phyloP scores from a whole-genome alignment of 1,139 yeast genomes.

The Hansenula anomala region DNA sequence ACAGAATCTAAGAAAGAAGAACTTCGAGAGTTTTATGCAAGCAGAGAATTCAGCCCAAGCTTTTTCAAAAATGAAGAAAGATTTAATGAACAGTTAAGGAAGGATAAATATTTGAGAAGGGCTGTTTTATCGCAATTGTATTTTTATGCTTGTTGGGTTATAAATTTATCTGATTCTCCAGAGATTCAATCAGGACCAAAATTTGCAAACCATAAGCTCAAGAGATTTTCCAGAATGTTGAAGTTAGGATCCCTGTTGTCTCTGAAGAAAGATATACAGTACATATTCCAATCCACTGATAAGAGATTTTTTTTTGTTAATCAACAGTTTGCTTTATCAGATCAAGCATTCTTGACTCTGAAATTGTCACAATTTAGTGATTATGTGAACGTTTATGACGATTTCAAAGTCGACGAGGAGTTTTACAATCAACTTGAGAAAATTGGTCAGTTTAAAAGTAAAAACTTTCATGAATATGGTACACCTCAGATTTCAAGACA shows the following conservation, averaged over 20 bases:
- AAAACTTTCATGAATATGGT: constrained; percentile 19
- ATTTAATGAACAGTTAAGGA: constrained; percentile 12
- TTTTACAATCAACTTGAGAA: constrained; percentile 3
- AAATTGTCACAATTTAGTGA: constrained; percentile 8
- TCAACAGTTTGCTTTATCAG: constrained; percentile 4
- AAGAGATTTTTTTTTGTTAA: constrained; percentile 3
- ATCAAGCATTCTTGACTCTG: constrained; percentile 4
- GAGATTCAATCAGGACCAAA: not conserved
- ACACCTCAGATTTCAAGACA: constrained; percentile 16
- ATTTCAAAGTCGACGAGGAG: constrained; percentile 5
- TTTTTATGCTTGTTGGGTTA: constrained; percentile 6
- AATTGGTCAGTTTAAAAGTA: constrained; percentile 7
- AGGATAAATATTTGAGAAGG: constrained; percentile 13
- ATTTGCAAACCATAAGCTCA: not conserved
- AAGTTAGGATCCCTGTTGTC: no score
- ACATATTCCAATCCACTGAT: constrained; percentile 1
- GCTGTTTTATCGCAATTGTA: constrained; percentile 8
- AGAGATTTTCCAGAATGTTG: not conserved
- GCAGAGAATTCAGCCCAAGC: constrained; percentile 11
- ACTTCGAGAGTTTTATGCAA: constrained; percentile 8
- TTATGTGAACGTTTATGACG: constrained; percentile 1
- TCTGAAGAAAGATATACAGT: not conserved
- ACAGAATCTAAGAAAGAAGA: constrained; percentile 6
- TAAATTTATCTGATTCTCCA: not conserved
- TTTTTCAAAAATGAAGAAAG: constrained; percentile 10